Evolutionary conservation across 2,329 filamentous ascomycete species (phyloP).

Genomic region (Fusarium tricinctum): DNA sequence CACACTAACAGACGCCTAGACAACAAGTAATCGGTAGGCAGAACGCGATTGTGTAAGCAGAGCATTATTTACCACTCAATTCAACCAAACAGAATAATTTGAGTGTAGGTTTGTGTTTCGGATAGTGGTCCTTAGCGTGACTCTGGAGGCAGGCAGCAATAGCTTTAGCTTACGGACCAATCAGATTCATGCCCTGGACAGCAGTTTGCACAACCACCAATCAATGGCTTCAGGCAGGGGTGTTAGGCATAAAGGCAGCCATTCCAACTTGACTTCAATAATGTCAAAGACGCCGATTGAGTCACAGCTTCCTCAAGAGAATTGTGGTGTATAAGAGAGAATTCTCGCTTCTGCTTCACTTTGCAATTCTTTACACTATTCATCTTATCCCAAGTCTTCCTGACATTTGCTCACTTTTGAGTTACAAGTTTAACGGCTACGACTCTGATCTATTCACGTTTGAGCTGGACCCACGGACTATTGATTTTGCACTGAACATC

Average conservation of each 20-base stretch:
- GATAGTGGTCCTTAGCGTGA: neutral
- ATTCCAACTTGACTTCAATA: neutral
- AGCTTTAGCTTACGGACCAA: slow-evolving; percentile 4
- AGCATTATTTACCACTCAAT: neutral
- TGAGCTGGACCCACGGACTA: neutral
- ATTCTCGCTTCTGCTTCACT: no score
- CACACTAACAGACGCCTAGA: slow-evolving; percentile 20
- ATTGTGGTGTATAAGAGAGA: slow-evolving; percentile 18
- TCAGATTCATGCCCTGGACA: neutral
- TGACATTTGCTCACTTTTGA: neutral
- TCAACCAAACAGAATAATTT: neutral
- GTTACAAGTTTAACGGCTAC: no score
- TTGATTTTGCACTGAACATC: neutral
- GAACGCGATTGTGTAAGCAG: slow-evolving; percentile 15
- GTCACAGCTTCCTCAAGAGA: neutral
- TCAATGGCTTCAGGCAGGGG: slow-evolving; percentile 17
- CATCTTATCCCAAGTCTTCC: neutral
- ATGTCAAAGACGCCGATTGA: slow-evolving; percentile 10
- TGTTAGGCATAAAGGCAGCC: slow-evolving; percentile 25
- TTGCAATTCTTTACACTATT: neutral
- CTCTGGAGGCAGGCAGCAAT: slow-evolving; percentile 27
- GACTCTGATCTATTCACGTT: neutral
- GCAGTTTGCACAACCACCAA: neutral
- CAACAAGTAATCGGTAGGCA: neutral
- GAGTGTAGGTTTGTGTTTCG: neutral